phyloP scores from a whole-genome alignment of 345 rosid genomes.

The Noccaea bulbosa region DNA sequence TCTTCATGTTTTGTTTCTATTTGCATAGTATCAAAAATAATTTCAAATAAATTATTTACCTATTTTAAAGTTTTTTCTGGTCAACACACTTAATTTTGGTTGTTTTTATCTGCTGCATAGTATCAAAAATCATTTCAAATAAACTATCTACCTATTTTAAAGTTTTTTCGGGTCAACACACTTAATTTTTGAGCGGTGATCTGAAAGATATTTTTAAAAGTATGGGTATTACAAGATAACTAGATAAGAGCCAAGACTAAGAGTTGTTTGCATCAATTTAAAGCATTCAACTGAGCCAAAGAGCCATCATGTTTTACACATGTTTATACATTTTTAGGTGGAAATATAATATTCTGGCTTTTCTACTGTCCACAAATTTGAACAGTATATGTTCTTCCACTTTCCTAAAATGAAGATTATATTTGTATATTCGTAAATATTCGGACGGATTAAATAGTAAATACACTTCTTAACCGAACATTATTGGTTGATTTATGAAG shows the following conservation, averaged over 20 bases:
- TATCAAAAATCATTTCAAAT: neutral
- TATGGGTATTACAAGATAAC: neutral
- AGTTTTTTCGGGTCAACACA: neutral
- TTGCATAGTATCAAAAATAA: neutral
- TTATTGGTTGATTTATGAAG: neutral
- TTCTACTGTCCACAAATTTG: constrained; percentile 11
- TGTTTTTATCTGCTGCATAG: no score
- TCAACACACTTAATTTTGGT: no score
- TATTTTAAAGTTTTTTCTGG: no score
- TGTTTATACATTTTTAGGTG: constrained; percentile 26
- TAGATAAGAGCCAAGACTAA: neutral
- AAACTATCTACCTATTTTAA: no score
- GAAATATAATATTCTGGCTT: constrained; percentile 3
- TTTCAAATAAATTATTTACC: no score
- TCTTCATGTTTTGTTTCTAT: neutral
- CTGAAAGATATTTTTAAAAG: no score
- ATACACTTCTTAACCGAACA: neutral
- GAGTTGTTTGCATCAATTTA: neutral
- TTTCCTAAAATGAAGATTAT: neutral
- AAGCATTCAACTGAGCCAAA: neutral
- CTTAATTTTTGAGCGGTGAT: no score
- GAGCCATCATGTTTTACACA: constrained; percentile 38
- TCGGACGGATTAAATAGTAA: neutral
- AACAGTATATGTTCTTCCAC: neutral
- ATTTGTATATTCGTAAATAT: constrained; percentile 1